Conservation (phyloP, 768 basidiomycete species). For the Cyathus striatus region DNA sequence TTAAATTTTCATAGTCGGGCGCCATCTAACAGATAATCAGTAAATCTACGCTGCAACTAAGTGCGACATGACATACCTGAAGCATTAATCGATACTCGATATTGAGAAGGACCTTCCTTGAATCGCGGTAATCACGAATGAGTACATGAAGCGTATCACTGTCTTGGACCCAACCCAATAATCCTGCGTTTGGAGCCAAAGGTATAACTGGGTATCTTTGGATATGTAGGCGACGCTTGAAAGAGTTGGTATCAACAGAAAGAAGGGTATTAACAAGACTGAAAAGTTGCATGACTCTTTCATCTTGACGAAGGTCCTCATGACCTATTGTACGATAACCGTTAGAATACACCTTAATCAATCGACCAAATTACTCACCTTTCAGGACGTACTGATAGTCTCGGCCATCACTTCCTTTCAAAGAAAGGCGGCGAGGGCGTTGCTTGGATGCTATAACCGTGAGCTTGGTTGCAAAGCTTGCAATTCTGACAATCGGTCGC, state of each 20-base stretch:
- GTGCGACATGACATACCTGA: conserved; percentile 51
- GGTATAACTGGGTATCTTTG: conserved; percentile 92
- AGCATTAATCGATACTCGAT: conserved; percentile 99
- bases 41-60: background rate
- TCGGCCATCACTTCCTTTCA: conserved; percentile 87
- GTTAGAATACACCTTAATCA: too few species aligned
- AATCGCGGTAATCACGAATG: conserved; percentile 93
- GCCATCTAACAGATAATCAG: conserved; percentile 71
- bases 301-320: conserved; percentile 98
- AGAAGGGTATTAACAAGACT: conserved; percentile 94
- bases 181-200: conserved; percentile 90
- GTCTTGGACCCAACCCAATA: conserved; percentile 93
- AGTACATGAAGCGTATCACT: conserved; percentile 95
- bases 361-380: too few species aligned
- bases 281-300: conserved; percentile 98
- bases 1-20: conserved; percentile 94
- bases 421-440: conserved; percentile 80
- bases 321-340: too few species aligned
- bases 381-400: conserved; percentile 93
- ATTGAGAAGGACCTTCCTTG: conserved; percentile 92
- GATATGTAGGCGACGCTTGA: conserved; percentile 93
- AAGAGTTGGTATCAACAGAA: conserved; percentile 88
- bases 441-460: conserved; percentile 96
- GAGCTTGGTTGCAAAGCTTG: conserved; percentile 82
- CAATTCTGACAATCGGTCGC: conserved; percentile 74